Conservation (phyloP, 176 grass and related monocot species). For the Cenchrus americanus region DNA sequence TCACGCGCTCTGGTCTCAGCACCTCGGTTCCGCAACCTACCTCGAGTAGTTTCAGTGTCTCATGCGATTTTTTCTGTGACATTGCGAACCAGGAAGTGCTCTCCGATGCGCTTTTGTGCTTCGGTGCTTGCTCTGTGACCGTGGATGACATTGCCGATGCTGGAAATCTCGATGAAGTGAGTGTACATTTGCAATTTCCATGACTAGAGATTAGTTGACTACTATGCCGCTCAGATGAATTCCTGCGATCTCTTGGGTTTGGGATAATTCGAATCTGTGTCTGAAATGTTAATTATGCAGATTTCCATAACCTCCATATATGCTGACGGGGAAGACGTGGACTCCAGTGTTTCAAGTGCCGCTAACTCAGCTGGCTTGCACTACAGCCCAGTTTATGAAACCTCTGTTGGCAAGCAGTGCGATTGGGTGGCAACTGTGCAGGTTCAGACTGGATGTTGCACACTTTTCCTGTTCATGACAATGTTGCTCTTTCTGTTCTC, state of each 20-base stretch:
- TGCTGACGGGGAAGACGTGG: slow-evolving; percentile 62
- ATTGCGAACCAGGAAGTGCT: slow-evolving; percentile 60
- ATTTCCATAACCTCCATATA: slow-evolving; percentile 72
- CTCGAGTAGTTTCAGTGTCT: not conserved
- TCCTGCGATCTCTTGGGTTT: not conserved
- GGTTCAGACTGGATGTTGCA: slow-evolving; percentile 40
- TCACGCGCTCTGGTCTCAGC: not conserved
- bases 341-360: slow-evolving; percentile 50
- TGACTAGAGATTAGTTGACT: not conserved
- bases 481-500: not conserved
- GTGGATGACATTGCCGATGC: slow-evolving; percentile 74
- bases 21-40: not conserved
- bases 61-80: not conserved
- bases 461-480: not conserved
- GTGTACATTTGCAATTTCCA: not conserved
- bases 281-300: slow-evolving; percentile 36
- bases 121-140: slow-evolving; percentile 74
- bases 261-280: not conserved
- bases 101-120: slow-evolving; percentile 80
- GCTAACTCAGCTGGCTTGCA: slow-evolving; percentile 63
- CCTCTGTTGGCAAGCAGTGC: slow-evolving; percentile 63
- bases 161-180: slow-evolving; percentile 74
- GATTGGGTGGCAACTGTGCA: slow-evolving; percentile 73
- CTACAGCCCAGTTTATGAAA: slow-evolving; percentile 72
- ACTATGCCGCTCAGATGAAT: not conserved